These are phyloP conservation scores for Spirogloea muscicola DNA, from an alignment of 139 green algal species.

Conservation along the genomic window DNA sequence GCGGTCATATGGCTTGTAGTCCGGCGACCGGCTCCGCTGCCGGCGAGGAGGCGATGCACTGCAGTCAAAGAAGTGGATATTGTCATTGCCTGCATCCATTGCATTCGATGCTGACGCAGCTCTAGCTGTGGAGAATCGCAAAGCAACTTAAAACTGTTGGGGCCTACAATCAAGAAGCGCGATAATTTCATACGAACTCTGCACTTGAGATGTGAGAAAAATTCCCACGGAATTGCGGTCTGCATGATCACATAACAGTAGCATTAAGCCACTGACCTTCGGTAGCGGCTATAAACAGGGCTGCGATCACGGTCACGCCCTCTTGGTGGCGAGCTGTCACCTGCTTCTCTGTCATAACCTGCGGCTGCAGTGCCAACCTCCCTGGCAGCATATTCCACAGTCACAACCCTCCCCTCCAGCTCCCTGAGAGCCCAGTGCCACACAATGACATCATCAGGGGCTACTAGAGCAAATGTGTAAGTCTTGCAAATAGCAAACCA, in stretches of 20 bases:
- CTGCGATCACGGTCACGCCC: neutral
- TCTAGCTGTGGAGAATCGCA: too few relatives aligned
- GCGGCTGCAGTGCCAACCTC: constrained; percentile 7
- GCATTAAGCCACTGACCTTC: constrained; percentile 19
- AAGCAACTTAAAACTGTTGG: neutral
- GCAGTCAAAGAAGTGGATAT: neutral
- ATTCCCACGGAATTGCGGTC: neutral
- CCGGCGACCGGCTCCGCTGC: neutral
- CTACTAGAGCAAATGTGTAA: neutral
- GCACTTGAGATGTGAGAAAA: neutral
- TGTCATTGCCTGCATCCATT: neutral
- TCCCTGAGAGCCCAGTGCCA: too few relatives aligned
- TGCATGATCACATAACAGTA: neutral
- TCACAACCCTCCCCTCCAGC: constrained; percentile 15
- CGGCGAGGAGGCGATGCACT: constrained; percentile 1
- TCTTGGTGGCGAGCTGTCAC: neutral
- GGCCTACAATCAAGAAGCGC: neutral
- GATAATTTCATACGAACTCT: neutral
- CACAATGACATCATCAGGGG: too few relatives aligned
- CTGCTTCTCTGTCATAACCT: constrained; percentile 1
- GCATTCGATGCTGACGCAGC: too few relatives aligned
- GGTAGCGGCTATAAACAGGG: constrained; percentile 6
- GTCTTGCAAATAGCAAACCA: too few relatives aligned
- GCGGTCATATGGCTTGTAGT: constrained; percentile 7
- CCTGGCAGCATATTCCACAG: constrained; percentile 39